These are phyloP conservation scores for Coleophoma cylindrospora DNA, from an alignment of 2,329 filamentous ascomycete genomes.

Conservation along the genomic window DNA sequence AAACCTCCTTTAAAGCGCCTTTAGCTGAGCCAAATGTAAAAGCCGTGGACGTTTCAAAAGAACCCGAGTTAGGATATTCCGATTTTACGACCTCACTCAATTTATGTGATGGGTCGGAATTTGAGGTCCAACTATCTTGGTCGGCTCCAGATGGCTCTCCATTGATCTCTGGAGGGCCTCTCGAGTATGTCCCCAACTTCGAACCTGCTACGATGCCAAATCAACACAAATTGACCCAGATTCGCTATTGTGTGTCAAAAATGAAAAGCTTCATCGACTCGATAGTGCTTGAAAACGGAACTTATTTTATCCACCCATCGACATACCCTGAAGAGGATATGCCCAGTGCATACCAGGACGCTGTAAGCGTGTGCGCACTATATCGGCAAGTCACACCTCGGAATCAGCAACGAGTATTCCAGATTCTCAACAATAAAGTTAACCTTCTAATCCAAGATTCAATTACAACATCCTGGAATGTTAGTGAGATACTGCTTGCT, in stretches of 20 bases:
- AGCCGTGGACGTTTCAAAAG: too few relatives aligned
- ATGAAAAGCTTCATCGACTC: background rate
- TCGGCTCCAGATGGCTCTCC: too few relatives aligned
- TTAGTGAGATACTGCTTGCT: slow-evolving; percentile 7
- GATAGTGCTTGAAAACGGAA: slow-evolving; percentile 1
- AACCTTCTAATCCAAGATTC: slow-evolving; percentile 3
- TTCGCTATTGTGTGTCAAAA: background rate
- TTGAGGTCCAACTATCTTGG: too few relatives aligned
- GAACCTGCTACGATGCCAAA: too few relatives aligned
- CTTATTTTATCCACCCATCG: slow-evolving; percentile 15
- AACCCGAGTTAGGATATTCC: too few relatives aligned
- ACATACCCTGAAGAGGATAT: slow-evolving; percentile 4
- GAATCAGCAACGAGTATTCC: slow-evolving; percentile 6
- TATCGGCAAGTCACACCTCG: slow-evolving; percentile 8
- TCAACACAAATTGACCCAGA: background rate
- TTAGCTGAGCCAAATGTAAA: too few relatives aligned
- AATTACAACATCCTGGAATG: background rate
- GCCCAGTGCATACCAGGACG: slow-evolving; percentile 12
- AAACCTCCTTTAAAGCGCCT: too few relatives aligned
- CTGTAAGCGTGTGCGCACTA: slow-evolving; percentile 9
- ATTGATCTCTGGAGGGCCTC: too few relatives aligned
- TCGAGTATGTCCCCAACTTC: too few relatives aligned
- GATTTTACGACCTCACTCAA: too few relatives aligned
- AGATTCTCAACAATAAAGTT: slow-evolving; percentile 12
- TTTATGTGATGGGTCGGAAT: too few relatives aligned